Base-by-base conservation (phyloP, 192 early-diverging fungal species). In the Backusella macrospora region DNA sequence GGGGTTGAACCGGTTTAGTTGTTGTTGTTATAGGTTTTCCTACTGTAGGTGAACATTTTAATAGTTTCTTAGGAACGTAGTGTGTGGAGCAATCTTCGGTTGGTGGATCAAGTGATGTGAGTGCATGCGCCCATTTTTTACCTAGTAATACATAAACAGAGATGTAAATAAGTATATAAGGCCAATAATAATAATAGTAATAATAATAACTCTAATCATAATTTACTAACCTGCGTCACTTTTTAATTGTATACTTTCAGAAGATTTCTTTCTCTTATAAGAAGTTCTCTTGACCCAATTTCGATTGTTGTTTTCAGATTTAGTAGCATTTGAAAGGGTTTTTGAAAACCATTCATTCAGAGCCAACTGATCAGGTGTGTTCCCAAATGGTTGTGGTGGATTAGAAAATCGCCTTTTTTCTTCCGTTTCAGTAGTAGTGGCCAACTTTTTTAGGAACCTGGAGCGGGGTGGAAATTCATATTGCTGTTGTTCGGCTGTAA, bases 381-480 rank as follows among this genome's bases (percentile, higher is more conserved):
- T 59, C 10, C 12, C 26, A 18, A 59, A 26, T 23, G 52, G 52
- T 1, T 18, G 52, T 23, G 52, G 52, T 1, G 52, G 52, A 12
- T 59, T 59, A 59, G 52, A 59, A n/a, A 59, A 59, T 59, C 52
- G 21, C 5, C 52, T 18, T 23, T 26, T 26, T 26, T 59, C 52
- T 4, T 18, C 26, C 18, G 21, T 59, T 59, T 59, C 52, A 5
- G 21, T 23, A 0, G 52, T 59, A 59, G 42, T 70, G 42, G 76
- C 69, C 21, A 77, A 43, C 29, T 68, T 71, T 29, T 72, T 77
- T 5, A 77, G 59, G 38, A 77, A 72, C 23, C 63, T 29, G 7
- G 76, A 77, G 40, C 76, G 52, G 43, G 76, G 76, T 72, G 76
- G 76, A 40, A 77, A 77, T 63, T 77, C 76, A 39, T 77, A 77